Evolutionary conservation across 164 flowering plant species (phyloP), one percentile per base, ranked within the genome.

Genomic region (Amborella trichopoda): DNA sequence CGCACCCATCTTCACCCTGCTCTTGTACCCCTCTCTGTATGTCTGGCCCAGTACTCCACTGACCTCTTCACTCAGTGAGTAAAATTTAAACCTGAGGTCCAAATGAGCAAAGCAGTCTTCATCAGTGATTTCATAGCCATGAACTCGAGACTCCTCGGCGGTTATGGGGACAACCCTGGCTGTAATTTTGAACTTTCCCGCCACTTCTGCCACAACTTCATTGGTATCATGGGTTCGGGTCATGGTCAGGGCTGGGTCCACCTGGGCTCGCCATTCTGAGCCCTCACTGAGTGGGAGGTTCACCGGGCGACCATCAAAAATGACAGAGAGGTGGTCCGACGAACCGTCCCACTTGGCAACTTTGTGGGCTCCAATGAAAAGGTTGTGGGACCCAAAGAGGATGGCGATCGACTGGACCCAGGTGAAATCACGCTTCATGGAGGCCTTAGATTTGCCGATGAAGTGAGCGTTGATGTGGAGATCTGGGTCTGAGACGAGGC

Each of bases 41-140:
- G 46, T 42, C 12, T 42, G 46, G 11, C 46, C 46, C 27, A 42
- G 25, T 14, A 42, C 45, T 4, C 46, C 46, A 22, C 23, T 42
- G 25, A 42, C 46, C 9, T 20, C 11, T 14, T 26, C 46, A 5
- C 13, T 42, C 8, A 42, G 25, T 17, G 46, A 42, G 23, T 23
- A 22, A 26, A 42, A 42, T 14, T 20, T 42, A 26, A 42, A 42
- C n/a, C 9, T 5, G 3, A 22, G 23, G 24, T 42, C 46, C 45
- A 42, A 20, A 54, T 79, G 91, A 32, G 91, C 81, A 27, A 82
- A 73, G 48, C 81, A 73, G 28, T 79, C 80, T 4, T 73, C 83
- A 0, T 60, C 9, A 0, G 81, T 73, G 0, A 82, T 64, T 3
- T 75, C 75, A 32, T 79, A 77, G 25, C 46, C 46, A 14, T 42